Evolutionary conservation across 2,329 filamentous ascomycete genomes (phyloP).

Genomic region (Penicillium brasilianum): DNA sequence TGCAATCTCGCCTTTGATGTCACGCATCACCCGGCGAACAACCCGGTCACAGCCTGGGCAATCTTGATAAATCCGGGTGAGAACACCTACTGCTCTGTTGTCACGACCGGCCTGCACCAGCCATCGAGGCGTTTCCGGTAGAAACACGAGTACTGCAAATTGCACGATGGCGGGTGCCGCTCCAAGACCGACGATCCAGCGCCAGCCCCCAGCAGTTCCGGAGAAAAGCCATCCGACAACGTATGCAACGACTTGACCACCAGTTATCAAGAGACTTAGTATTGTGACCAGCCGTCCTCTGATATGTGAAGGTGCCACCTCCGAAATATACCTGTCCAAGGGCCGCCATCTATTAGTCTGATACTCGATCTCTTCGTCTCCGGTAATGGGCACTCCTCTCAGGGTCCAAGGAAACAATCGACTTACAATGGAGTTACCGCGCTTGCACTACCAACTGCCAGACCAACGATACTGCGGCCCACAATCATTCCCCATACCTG

Average conservation of each 20-base stretch:
- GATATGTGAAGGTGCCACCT: constrained; percentile 76
- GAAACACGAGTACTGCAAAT: constrained; percentile 67
- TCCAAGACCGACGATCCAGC: constrained; percentile 89
- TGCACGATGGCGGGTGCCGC: constrained; percentile 77
- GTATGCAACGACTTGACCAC: constrained; percentile 89
- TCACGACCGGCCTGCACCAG: constrained; percentile 71
- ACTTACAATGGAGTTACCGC: constrained; percentile 76
- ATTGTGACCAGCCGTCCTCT: constrained; percentile 82
- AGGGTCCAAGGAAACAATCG: not conserved
- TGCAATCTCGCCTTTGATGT: constrained; percentile 75
- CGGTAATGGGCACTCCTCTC: not conserved
- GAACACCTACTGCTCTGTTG: constrained; percentile 66
- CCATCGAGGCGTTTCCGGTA: constrained; percentile 92
- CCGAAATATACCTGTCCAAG: constrained; percentile 71
- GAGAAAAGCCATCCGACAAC: constrained; percentile 77
- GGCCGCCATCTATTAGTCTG: constrained; percentile 9
- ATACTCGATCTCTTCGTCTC: not conserved
- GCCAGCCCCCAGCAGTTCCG: constrained; percentile 71
- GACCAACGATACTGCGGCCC: constrained; percentile 53
- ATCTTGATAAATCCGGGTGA: constrained; percentile 67
- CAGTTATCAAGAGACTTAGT: constrained; percentile 80
- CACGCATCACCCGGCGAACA: constrained; percentile 66
- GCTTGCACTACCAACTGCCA: constrained; percentile 59
- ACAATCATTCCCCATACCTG: constrained; percentile 53
- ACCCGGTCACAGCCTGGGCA: constrained; percentile 51